Conservation (phyloP, 768 basidiomycete species). For the Serendipita sp. region DNA sequence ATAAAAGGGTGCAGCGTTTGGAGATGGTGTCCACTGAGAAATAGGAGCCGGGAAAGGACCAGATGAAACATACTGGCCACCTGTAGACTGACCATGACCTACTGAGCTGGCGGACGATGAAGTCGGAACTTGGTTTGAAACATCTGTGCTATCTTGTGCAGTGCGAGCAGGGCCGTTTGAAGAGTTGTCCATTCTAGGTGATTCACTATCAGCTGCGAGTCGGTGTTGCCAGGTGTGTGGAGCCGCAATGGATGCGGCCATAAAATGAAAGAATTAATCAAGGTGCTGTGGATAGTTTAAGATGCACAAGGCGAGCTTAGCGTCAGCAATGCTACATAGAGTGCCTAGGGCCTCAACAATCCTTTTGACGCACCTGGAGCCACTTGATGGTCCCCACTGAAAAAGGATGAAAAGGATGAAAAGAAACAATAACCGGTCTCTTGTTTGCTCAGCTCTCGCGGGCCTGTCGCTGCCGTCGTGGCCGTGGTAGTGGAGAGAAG, state of each 20-base stretch:
- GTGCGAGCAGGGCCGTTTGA: not conserved
- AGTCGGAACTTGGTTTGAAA: not conserved
- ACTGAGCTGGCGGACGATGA: slow-evolving; percentile 1
- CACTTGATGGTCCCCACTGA: not conserved
- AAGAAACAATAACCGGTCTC: not conserved
- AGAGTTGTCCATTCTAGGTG: not conserved
- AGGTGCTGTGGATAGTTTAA: not conserved
- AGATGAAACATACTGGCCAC: not conserved
- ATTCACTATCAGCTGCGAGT: slow-evolving; percentile 4
- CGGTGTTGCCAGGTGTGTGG: not conserved
- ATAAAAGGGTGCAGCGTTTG: slow-evolving; percentile 9
- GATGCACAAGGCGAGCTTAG: not conserved
- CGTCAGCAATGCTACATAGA: not conserved
- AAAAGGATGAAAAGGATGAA: slow-evolving; percentile 1
- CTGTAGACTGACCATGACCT: not conserved
- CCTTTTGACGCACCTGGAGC: not conserved
- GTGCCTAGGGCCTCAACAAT: not conserved
- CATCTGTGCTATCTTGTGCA: not conserved
- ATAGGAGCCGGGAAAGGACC: not conserved
- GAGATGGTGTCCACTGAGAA: slow-evolving; percentile 8
- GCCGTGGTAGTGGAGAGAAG: not conserved
- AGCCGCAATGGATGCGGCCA: not conserved
- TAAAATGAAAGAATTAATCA: slow-evolving; percentile 7
- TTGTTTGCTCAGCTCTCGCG: not conserved
- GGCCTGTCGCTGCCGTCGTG: not conserved